These are phyloP conservation scores for Coelastrella sp. DNA, from an alignment of 139 green algal genomes.

Conservation along the genomic window DNA sequence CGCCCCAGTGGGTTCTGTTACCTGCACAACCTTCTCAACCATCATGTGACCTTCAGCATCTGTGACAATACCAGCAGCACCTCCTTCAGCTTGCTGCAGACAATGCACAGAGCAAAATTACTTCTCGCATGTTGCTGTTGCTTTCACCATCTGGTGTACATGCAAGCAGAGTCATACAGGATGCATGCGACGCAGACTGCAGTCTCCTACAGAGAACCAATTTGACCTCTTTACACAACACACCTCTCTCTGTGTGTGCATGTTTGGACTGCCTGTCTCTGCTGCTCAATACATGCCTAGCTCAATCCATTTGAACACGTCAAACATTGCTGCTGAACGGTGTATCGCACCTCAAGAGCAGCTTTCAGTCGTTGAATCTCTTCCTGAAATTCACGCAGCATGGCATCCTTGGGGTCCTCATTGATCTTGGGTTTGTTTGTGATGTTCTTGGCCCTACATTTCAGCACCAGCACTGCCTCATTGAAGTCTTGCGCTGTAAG, in stretches of 20 bases:
- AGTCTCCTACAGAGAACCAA: no score
- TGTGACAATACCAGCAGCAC: neutral
- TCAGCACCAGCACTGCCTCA: no score
- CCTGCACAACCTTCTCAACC: conserved; percentile 63
- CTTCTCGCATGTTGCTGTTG: neutral
- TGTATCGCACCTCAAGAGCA: conserved; percentile 62
- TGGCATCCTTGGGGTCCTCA: conserved; percentile 93
- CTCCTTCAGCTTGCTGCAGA: conserved; percentile 37
- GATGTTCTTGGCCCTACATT: conserved; percentile 85
- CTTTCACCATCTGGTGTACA: neutral
- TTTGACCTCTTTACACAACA: no score
- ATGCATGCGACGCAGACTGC: no score
- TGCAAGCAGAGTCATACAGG: no score
- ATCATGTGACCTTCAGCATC: conserved; percentile 36
- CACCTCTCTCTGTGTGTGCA: no score
- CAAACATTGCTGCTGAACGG: no score
- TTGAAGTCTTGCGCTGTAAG: no score
- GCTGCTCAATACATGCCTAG: no score
- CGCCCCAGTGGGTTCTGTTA: neutral
- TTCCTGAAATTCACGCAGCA: conserved; percentile 93
- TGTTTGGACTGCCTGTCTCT: no score
- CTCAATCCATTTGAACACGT: no score
- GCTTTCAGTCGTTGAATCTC: conserved; percentile 86
- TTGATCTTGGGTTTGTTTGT: conserved; percentile 90
- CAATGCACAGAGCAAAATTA: neutral